These are phyloP conservation scores for Komagataella pastoris DNA, from an alignment of 805 yeast species.

Conservation along the genomic window DNA sequence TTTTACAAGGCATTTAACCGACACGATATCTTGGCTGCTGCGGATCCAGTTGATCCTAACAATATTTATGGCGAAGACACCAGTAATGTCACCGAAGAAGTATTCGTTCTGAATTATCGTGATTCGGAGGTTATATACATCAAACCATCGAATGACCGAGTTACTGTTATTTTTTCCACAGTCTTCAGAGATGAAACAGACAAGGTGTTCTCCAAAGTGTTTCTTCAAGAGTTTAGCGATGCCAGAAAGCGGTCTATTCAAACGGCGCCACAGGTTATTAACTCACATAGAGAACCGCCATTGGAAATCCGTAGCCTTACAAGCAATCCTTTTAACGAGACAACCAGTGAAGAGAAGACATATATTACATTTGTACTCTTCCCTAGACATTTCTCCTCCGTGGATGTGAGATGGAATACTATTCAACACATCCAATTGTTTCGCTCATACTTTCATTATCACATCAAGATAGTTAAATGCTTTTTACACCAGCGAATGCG, in stretches of 20 bases:
- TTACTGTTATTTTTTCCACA: conserved; percentile 91
- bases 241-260: conserved; percentile 93
- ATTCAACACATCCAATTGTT: conserved; percentile 86
- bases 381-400: conserved; percentile 61
- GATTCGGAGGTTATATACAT: conserved; percentile 88
- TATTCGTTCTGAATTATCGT: conserved; percentile 69
- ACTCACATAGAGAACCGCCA: conserved; percentile 86
- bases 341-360: conserved; percentile 22
- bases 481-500: conserved; percentile 98
- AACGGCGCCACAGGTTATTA: conserved; percentile 95
- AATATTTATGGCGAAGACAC: conserved; percentile 26
- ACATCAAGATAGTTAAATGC: conserved; percentile 96
- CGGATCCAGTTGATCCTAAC: conserved; percentile 23
- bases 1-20: conserved; percentile 75
- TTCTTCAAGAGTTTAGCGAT: conserved; percentile 87
- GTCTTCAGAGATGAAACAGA: conserved; percentile 95
- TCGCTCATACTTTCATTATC: conserved; percentile 96
- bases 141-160: conserved; percentile 89
- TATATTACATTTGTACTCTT: conserved; percentile 61
- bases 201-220: conserved; percentile 78
- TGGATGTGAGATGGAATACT: conserved; percentile 63
- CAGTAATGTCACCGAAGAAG: conserved; percentile 33
- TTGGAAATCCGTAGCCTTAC: conserved; percentile 52
- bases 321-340: conserved; percentile 15
- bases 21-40: conserved; percentile 52